Percentiles rank a stretch among this genome's conserved stretches.
Evolutionary conservation across 306 rosid species (phyloP).

Genomic region (Albizia julibrissin): DNA sequence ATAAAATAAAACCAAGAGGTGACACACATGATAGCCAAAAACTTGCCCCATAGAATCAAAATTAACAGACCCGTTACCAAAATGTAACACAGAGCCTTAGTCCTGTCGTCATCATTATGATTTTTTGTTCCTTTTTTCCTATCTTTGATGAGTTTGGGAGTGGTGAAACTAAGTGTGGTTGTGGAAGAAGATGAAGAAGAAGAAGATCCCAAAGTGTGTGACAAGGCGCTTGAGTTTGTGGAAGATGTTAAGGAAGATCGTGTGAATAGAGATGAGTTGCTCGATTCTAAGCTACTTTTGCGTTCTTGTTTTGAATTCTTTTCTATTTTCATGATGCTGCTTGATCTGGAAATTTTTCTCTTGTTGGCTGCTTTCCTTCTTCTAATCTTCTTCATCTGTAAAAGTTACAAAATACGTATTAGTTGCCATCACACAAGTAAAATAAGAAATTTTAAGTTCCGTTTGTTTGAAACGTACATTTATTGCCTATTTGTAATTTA

Average conservation of each 20-base stretch:
- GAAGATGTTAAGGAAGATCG: conserved; percentile 16
- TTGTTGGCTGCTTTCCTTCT: conserved; percentile 27
- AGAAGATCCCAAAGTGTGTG: background rate
- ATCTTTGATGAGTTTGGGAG: background rate
- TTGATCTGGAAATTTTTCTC: background rate
- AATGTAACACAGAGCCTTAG: background rate
- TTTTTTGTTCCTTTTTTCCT: background rate
- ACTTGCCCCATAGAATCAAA: conserved; percentile 38
- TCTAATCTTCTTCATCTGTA: conserved; percentile 35
- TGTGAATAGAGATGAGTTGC: conserved; percentile 11
- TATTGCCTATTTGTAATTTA: background rate
- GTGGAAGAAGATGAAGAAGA: background rate
- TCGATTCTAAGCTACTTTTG: background rate
- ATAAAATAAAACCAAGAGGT: conserved; percentile 32
- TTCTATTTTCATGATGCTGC: background rate
- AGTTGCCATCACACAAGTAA: background rate
- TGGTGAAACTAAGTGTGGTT: background rate
- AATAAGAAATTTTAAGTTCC: background rate
- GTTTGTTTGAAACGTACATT: background rate
- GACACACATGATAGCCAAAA: conserved; percentile 33
- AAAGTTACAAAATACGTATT: background rate
- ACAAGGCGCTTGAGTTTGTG: background rate
- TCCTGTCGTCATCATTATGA: background rate
- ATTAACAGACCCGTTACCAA: conserved; percentile 21
- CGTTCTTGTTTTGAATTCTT: background rate